Evolutionary conservation across 2,329 filamentous ascomycete genomes (phyloP), one percentile per base, ranked within the genome.

Genomic region (Aspergillus puulaauensis): DNA sequence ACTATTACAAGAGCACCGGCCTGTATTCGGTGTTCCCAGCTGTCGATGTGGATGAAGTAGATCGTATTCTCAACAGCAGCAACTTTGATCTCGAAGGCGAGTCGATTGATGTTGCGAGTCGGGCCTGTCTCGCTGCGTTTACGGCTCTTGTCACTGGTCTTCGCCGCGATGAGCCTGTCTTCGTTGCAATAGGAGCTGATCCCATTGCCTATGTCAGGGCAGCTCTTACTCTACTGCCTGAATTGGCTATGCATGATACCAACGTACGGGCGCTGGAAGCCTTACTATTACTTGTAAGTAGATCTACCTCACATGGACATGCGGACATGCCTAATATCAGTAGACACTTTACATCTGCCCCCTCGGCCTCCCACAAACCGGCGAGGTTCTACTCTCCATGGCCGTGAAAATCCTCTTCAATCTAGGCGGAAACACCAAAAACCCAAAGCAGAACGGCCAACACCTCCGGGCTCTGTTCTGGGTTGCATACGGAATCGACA

Each of bases 391-490:
- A 8, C 56, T 69, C 15, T 61, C 63, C 9, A 59, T 67, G 3
- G 67, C 65, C 2, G 59, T 68, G 15, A 62, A 64, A 23, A 57
- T 66, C 3, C 47, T 69, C 14, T 66, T 61, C 50, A 64, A 60
- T n/a, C 54, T 68, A 7, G 65, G 61, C 1, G 66, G 56, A 9
- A 62, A 66, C 27, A 49, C 33, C 40, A 15, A 15, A 19, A 6
- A 19, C 3, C 41, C 35, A 17, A 24, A 17, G 24, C 37, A 33
- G 14, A 15, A 33, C 11, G 11, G 9, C 23, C 7, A 54, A 8
- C 66, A 69, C 35, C 46, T 66, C 9, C 65, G 66, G 17, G 62
- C 61, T 8, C 47, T 69, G 2, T 69, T 69, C 59, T 69, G 67
- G 67, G 49, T 65, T 7, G 62, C 57, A 21, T 69, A 68, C 40